A percentile compares a stretch with the other conserved stretches of the same genome.
Conservation (phyloP, 2,329 filamentous ascomycete genomes). For the Pezicula rhizophila region DNA sequence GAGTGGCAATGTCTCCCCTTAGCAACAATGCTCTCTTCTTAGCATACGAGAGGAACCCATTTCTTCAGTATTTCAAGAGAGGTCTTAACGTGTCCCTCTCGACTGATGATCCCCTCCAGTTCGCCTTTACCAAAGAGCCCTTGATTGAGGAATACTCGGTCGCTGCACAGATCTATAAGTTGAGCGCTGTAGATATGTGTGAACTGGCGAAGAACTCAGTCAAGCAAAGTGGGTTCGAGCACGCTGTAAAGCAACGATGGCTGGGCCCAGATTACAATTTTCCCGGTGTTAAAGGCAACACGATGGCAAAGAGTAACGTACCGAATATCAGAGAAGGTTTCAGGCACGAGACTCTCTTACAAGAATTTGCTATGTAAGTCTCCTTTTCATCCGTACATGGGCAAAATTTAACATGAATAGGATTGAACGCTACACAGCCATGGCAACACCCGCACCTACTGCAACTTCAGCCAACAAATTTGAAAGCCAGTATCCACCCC, state of each 20-base stretch:
- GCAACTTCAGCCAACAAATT: slow-evolving; percentile 21
- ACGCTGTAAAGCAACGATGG: slow-evolving; percentile 85
- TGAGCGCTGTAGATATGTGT: slow-evolving; percentile 96
- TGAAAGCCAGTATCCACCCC: slow-evolving; percentile 13
- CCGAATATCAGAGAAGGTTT: slow-evolving; percentile 90
- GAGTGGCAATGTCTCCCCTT: slow-evolving; percentile 97
- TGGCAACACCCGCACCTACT: slow-evolving; percentile 15
- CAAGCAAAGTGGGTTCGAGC: slow-evolving; percentile 88
- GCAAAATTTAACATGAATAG: slow-evolving; percentile 15
- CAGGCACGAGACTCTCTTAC: slow-evolving; percentile 75
- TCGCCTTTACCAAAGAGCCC: slow-evolving; percentile 97
- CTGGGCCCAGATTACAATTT: slow-evolving; percentile 72
- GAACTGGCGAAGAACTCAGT: slow-evolving; percentile 96
- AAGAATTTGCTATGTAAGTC: slow-evolving; percentile 77
- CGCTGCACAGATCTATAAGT: slow-evolving; percentile 96
- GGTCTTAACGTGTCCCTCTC: slow-evolving; percentile 94
- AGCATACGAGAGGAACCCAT: slow-evolving; percentile 94
- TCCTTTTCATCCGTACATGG: background rate
- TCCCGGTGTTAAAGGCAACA: slow-evolving; percentile 78
- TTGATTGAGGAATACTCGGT: slow-evolving; percentile 98
- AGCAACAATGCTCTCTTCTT: slow-evolving; percentile 97
- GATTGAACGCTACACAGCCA: slow-evolving; percentile 28
- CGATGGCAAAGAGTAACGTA: slow-evolving; percentile 93
- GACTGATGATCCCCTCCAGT: slow-evolving; percentile 94
- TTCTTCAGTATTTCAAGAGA: slow-evolving; percentile 89